Conservation (phyloP, 345 rosid genomes). For the Mangifera indica region DNA sequence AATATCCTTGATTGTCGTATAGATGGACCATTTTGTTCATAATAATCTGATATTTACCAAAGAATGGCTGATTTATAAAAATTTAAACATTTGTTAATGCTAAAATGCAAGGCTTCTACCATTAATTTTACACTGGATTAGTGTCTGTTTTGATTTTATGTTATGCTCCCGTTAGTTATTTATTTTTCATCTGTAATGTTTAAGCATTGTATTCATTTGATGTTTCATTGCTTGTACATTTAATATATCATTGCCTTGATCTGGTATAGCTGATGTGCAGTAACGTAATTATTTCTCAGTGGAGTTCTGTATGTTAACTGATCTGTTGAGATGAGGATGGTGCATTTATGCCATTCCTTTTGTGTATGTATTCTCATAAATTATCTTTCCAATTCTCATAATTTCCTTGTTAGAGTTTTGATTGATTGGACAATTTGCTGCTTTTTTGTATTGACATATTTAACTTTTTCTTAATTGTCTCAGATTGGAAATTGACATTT, state of each 20-base stretch:
- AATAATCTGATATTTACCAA: too few species aligned
- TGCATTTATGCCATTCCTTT: neutral
- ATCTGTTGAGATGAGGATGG: neutral
- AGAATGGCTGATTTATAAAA: too few species aligned
- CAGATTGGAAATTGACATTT: neutral
- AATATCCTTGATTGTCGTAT: neutral
- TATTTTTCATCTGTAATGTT: too few species aligned
- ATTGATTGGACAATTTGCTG: neutral
- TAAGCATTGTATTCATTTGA: neutral
- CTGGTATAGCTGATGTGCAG: neutral
- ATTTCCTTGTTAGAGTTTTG: neutral
- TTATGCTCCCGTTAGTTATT: too few species aligned
- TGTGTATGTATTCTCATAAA: neutral
- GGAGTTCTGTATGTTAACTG: neutral
- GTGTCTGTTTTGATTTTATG: too few species aligned
- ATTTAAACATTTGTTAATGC: neutral
- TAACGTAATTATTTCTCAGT: neutral
- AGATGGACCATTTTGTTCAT: neutral
- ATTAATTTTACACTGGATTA: too few species aligned
- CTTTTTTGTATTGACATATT: neutral
- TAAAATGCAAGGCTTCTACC: neutral
- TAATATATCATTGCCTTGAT: neutral
- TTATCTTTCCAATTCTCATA: neutral
- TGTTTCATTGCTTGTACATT: neutral
- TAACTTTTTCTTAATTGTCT: neutral